Conservation (phyloP, 306 rosid species). For the Citrullus colocynthis region DNA sequence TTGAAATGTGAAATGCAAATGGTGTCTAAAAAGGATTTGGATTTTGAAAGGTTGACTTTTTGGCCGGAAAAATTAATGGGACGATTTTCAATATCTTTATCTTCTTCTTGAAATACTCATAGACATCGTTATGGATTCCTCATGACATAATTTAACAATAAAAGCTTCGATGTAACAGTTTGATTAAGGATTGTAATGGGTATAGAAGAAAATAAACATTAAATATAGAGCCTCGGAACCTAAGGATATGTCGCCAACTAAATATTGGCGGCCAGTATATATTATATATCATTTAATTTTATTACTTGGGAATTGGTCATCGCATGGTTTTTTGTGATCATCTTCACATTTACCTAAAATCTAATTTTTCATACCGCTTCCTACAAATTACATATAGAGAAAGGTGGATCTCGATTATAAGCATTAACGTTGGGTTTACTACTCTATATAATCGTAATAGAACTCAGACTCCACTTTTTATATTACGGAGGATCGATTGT, state of each 20-base stretch:
- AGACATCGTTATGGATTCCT: neutral
- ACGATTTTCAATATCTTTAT: neutral
- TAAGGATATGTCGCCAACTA: neutral
- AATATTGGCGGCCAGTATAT: neutral
- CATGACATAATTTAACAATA: neutral
- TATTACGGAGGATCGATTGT: too few relatives aligned
- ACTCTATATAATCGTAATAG: too few relatives aligned
- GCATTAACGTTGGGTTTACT: neutral
- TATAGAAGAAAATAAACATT: neutral
- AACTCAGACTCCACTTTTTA: too few relatives aligned
- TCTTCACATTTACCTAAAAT: neutral
- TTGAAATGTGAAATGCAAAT: too few relatives aligned
- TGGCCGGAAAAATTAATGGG: neutral
- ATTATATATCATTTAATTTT: neutral
- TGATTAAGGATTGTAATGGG: neutral
- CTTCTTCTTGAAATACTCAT: neutral
- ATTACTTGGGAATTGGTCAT: neutral
- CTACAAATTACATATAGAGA: neutral
- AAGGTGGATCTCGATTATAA: neutral
- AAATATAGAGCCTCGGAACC: neutral
- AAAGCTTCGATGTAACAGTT: neutral
- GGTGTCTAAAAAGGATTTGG: too few relatives aligned
- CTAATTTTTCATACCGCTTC: neutral
- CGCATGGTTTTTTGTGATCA: neutral
- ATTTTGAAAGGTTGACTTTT: neutral